Percentiles rank a stretch among this genome's conserved stretches.
Evolutionary conservation across 2,329 filamentous ascomycete genomes (phyloP).

Genomic region (Sarocladium kiliense): DNA sequence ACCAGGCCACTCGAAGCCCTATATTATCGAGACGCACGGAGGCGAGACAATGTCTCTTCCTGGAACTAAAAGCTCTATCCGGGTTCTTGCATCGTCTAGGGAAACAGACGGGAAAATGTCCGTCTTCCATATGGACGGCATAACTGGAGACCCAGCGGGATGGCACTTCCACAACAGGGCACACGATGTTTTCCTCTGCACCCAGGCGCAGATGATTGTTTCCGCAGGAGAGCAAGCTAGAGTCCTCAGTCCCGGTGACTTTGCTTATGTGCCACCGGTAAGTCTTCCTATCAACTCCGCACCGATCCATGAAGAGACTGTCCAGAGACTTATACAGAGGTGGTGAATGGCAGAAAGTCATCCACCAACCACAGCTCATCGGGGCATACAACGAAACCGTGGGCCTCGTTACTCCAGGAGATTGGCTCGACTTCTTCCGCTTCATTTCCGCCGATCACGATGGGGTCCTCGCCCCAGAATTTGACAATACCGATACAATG

Average conservation of each 20-base stretch:
- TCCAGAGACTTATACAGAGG: no score
- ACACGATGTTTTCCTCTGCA: not conserved
- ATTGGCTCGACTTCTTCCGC: not conserved
- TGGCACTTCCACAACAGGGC: not conserved
- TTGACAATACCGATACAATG: not conserved
- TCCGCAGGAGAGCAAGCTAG: not conserved
- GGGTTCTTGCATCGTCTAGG: not conserved
- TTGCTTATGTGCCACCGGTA: not conserved
- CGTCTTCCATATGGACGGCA: not conserved
- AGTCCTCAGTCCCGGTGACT: not conserved
- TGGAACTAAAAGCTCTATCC: not conserved
- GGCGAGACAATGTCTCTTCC: not conserved
- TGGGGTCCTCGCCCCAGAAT: not conserved
- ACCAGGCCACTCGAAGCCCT: not conserved
- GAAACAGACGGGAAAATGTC: not conserved
- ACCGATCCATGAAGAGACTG: no score
- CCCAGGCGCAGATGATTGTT: not conserved
- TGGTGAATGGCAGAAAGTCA: not conserved
- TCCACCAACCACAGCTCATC: not conserved
- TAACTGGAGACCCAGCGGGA: not conserved
- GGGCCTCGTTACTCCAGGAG: not conserved
- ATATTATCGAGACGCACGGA: not conserved
- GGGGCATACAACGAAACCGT: not conserved
- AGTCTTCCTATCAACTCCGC: no score
- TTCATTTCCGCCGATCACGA: not conserved